Conservation (phyloP, 2,329 filamentous ascomycete species). For the Ophiobolus disseminans region DNA sequence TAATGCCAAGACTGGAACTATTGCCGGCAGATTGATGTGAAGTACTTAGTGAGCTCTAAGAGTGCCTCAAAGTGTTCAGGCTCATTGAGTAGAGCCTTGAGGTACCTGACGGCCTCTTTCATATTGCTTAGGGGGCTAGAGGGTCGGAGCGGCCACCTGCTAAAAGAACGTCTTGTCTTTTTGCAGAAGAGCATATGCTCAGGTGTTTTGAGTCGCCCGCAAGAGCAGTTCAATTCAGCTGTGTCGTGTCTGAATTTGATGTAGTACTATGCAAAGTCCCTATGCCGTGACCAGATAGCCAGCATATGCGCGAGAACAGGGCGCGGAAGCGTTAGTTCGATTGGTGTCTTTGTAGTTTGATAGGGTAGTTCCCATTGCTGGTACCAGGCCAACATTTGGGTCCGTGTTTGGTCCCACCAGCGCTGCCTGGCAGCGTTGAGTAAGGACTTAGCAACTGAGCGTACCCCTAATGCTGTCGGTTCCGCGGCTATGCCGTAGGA, state of each 20-base stretch:
- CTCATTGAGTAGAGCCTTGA: neutral
- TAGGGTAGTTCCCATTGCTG: neutral
- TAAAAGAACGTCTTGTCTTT: neutral
- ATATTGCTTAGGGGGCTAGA: constrained; percentile 4
- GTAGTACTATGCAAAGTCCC: constrained; percentile 9
- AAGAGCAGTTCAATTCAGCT: constrained; percentile 2
- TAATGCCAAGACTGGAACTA: constrained; percentile 1
- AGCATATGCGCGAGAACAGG: constrained; percentile 1
- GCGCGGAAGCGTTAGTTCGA: neutral
- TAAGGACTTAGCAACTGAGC: neutral
- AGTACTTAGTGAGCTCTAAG: constrained; percentile 2
- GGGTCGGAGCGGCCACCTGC: constrained; percentile 2
- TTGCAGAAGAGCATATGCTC: neutral
- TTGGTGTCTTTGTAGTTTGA: neutral
- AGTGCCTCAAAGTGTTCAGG: constrained; percentile 1
- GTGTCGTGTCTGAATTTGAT: constrained; percentile 1
- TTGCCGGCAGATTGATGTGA: no score
- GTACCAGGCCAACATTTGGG: neutral
- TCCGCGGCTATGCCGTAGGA: neutral
- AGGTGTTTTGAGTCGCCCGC: constrained; percentile 2
- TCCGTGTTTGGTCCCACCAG: neutral
- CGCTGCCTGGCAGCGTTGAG: neutral
- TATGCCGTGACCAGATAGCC: neutral
- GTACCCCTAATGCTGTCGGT: neutral
- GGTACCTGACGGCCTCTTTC: constrained; percentile 1